Conservation (phyloP, 805 yeast species). For the Metschnikowia proteae region DNA sequence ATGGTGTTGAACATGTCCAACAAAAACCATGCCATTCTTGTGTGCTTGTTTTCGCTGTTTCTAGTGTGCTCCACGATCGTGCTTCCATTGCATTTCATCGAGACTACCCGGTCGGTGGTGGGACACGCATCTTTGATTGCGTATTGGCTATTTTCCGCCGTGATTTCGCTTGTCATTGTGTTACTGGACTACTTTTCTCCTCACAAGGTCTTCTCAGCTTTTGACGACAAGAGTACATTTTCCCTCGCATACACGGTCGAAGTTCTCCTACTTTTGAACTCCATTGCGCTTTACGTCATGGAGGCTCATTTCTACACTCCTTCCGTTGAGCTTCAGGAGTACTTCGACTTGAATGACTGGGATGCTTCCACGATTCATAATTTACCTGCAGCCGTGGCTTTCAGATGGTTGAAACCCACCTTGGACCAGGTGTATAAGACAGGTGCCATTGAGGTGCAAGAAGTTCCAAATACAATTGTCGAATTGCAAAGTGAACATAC, state of each 20-base stretch:
- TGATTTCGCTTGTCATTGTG: conserved; percentile 11
- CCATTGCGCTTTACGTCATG: conserved; percentile 14
- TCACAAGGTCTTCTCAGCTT: conserved; percentile 15
- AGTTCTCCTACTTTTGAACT: conserved; percentile 10
- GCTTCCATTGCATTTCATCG: conserved; percentile 24
- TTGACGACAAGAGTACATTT: conserved; percentile 4
- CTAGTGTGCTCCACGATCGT: conserved; percentile 12
- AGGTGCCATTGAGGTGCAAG: conserved; percentile 20
- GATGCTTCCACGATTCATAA: conserved; percentile 21
- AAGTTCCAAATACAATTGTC: conserved; percentile 15
- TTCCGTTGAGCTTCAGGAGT: conserved; percentile 19
- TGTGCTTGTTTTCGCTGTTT: conserved; percentile 10
- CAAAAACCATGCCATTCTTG: background rate
- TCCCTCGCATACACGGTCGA: conserved; percentile 17
- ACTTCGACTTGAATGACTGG: conserved; percentile 25
- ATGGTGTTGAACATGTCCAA: conserved; percentile 7
- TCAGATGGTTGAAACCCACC: conserved; percentile 27
- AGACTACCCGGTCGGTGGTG: conserved; percentile 20
- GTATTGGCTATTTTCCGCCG: conserved; percentile 20
- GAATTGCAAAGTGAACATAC: conserved; percentile 14
- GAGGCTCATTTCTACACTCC: conserved; percentile 23
- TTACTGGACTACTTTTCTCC: conserved; percentile 22
- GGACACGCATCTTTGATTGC: conserved; percentile 23
- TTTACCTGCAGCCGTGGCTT: conserved; percentile 22
- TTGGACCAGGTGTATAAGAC: conserved; percentile 23